Evolutionary conservation across 441 rosid genomes (phyloP).

Genomic region (Syzygium malaccense): DNA sequence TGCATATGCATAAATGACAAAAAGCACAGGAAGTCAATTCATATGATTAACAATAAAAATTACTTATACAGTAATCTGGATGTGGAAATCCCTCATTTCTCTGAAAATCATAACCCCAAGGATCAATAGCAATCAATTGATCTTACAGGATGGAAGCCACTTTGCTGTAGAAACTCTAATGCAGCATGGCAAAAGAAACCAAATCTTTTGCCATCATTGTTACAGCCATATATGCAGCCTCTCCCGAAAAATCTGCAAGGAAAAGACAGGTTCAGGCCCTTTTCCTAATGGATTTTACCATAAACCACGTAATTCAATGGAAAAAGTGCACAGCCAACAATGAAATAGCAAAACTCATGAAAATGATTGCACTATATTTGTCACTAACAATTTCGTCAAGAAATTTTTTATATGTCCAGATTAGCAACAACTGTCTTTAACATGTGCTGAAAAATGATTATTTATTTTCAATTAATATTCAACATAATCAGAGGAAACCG

Average conservation of each 20-base stretch:
- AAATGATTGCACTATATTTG: neutral
- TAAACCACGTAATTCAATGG: neutral
- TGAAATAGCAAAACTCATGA: neutral
- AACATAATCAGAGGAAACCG: neutral
- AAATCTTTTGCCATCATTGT: slow-evolving; percentile 81
- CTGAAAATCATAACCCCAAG: neutral
- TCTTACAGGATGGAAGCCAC: slow-evolving; percentile 88
- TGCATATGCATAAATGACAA: neutral
- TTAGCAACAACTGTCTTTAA: neutral
- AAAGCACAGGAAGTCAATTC: neutral
- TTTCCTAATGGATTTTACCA: neutral
- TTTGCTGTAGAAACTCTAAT: slow-evolving; percentile 84
- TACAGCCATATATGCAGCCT: slow-evolving; percentile 79
- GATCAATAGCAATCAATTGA: neutral
- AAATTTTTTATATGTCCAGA: neutral
- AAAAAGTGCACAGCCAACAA: neutral
- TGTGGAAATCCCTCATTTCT: neutral
- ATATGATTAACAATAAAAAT: neutral
- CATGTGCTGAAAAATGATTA: neutral
- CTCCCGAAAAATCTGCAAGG: slow-evolving; percentile 52
- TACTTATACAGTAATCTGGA: neutral
- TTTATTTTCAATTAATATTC: neutral
- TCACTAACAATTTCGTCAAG: neutral
- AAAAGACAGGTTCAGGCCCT: slow-evolving; percentile 3
- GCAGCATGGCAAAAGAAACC: slow-evolving; percentile 97